Evolutionary conservation across 2,329 filamentous ascomycete species (phyloP).

Genomic region (Colletotrichum horii): DNA sequence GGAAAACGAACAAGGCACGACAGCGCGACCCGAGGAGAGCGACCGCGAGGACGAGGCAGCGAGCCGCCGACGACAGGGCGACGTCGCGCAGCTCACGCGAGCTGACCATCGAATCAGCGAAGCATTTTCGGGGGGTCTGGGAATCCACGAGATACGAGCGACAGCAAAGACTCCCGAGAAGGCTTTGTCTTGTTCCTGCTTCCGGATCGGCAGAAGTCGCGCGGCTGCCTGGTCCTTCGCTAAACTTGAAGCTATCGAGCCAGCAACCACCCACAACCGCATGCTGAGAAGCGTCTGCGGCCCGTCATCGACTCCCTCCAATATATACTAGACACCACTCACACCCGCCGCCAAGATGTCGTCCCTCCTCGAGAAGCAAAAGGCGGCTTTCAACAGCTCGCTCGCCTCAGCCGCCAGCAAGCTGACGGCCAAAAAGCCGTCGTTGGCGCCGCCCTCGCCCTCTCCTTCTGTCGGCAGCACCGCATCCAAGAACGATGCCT

Average conservation of each 20-base stretch:
- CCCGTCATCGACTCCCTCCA: background rate
- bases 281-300: background rate
- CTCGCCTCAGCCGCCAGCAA: conserved; percentile 69
- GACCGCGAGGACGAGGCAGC: background rate
- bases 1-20: background rate
- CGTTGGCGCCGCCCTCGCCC: conserved; percentile 65
- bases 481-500: conserved; percentile 58
- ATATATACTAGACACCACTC: background rate
- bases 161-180: background rate
- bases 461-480: conserved; percentile 62
- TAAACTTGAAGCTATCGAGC: background rate
- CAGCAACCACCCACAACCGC: background rate
- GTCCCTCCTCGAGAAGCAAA: conserved; percentile 71
- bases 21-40: background rate
- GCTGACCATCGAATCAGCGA: background rate
- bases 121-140: background rate
- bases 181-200: background rate
- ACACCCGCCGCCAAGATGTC: conserved; percentile 41
- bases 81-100: background rate
- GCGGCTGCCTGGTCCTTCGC: background rate
- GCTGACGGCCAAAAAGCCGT: conserved; percentile 55
- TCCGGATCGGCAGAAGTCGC: background rate
- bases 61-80: background rate
- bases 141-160: background rate
- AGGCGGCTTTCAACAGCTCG: conserved; percentile 65